Percentiles rank a stretch among this genome's conserved stretches.
phyloP scores from a whole-genome alignment of 1,139 yeast genomes.

The Sugiyamaella pinicola region DNA sequence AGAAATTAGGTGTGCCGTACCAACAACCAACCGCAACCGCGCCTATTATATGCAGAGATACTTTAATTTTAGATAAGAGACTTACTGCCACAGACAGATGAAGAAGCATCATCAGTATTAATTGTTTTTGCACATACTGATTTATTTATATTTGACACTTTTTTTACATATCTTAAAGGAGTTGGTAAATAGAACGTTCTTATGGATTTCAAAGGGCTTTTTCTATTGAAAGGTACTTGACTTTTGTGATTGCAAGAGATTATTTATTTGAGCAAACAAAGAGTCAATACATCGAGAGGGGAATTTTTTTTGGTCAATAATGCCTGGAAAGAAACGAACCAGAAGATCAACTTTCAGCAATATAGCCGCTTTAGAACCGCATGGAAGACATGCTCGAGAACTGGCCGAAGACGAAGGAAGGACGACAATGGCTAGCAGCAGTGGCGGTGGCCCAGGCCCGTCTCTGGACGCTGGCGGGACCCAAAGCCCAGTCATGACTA shows the following conservation, averaged over 20 bases:
- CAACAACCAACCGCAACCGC: background rate
- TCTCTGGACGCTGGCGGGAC: background rate
- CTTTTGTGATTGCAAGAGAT: too few species aligned
- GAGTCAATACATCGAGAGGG: too few species aligned
- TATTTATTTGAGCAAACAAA: background rate
- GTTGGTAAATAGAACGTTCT: too few species aligned
- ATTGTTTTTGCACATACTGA: too few species aligned
- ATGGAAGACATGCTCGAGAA: slow-evolving; percentile 24
- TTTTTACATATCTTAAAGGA: too few species aligned
- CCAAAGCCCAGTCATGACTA: background rate
- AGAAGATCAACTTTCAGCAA: slow-evolving; percentile 33
- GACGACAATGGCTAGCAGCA: background rate
- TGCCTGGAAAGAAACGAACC: slow-evolving; percentile 14
- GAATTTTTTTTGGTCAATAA: too few species aligned
- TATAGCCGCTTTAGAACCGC: slow-evolving; percentile 31
- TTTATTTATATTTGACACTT: too few species aligned
- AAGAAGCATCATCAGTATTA: too few species aligned
- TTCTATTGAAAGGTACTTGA: background rate
- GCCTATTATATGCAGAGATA: background rate
- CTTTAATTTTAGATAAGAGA: background rate
- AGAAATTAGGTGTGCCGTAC: too few species aligned
- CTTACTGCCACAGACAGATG: background rate
- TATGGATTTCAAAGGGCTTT: too few species aligned
- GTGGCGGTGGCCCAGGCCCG: background rate
- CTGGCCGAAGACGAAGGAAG: slow-evolving; percentile 1